phyloP scores from a whole-genome alignment of 805 yeast species.

The Starmerella bombicola region DNA sequence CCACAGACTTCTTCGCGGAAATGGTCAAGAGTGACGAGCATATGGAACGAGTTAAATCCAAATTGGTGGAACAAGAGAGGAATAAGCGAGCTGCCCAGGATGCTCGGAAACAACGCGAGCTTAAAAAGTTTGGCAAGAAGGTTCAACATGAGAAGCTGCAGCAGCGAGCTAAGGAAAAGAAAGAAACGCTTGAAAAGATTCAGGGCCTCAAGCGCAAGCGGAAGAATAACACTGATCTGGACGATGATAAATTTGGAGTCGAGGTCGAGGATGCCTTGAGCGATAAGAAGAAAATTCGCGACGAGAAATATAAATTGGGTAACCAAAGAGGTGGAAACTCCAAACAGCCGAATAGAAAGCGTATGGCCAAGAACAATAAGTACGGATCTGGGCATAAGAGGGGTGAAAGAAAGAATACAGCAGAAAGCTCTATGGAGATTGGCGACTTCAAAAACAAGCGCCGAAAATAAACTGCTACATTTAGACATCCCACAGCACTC shows the following conservation, averaged over 20 bases:
- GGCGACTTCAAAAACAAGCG: slow-evolving; percentile 47
- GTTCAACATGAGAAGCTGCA: slow-evolving; percentile 89
- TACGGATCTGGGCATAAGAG: slow-evolving; percentile 69
- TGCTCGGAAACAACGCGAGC: slow-evolving; percentile 83
- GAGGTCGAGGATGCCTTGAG: slow-evolving; percentile 87
- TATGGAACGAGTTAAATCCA: slow-evolving; percentile 82
- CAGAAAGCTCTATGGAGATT: slow-evolving; percentile 57
- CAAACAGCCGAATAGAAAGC: slow-evolving; percentile 47
- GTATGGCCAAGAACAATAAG: slow-evolving; percentile 58
- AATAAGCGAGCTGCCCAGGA: slow-evolving; percentile 78
- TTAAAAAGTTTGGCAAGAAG: slow-evolving; percentile 95
- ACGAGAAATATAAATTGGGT: slow-evolving; percentile 29
- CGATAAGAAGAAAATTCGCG: slow-evolving; percentile 35
- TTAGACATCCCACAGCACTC: background rate
- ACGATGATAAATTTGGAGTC: slow-evolving; percentile 67
- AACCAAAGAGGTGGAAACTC: slow-evolving; percentile 31
- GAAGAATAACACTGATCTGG: slow-evolving; percentile 52
- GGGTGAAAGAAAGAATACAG: slow-evolving; percentile 58
- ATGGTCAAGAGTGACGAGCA: slow-evolving; percentile 97
- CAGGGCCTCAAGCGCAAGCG: slow-evolving; percentile 85
- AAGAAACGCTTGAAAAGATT: slow-evolving; percentile 77
- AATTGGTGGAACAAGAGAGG: slow-evolving; percentile 59
- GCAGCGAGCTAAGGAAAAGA: slow-evolving; percentile 86
- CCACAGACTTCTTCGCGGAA: slow-evolving; percentile 93
- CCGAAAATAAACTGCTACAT: slow-evolving; percentile 7